A percentile compares a stretch with the other conserved stretches of the same genome.
Conservation (phyloP, 495 filamentous ascomycete species). For the Baudoinia panamericana region DNA sequence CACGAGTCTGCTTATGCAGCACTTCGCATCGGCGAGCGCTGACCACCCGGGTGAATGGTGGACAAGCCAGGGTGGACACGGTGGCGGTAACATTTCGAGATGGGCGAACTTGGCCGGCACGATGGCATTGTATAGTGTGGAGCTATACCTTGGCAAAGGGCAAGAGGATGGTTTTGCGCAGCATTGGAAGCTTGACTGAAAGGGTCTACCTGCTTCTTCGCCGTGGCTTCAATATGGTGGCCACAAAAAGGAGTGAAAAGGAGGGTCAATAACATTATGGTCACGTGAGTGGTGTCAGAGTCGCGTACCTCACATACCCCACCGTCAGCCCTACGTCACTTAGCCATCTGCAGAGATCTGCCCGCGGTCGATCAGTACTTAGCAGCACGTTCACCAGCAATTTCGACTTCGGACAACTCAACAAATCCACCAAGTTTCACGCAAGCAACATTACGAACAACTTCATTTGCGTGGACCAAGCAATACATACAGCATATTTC, state of each 20-base stretch:
- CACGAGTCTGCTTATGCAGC: conserved; percentile 91
- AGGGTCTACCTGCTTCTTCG: neutral
- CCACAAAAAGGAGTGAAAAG: too few species aligned
- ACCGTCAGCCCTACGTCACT: too few species aligned
- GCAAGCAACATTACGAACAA: too few species aligned
- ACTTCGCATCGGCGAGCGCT: conserved; percentile 61
- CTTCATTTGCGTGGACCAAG: too few species aligned
- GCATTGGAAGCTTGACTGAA: conserved; percentile 93
- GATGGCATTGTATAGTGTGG: conserved; percentile 78
- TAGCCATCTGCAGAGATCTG: too few species aligned
- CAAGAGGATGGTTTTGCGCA: conserved; percentile 56
- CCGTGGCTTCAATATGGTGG: neutral
- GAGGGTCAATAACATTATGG: too few species aligned
- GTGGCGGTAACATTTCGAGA: conserved; percentile 74
- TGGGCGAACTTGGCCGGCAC: conserved; percentile 86
- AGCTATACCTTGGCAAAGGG: conserved; percentile 70
- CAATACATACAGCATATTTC: too few species aligned
- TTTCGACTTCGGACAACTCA: too few species aligned
- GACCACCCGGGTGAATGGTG: conserved; percentile 66
- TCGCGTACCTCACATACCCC: neutral
- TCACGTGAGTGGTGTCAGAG: too few species aligned
- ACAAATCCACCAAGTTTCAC: too few species aligned
- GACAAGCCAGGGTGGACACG: conserved; percentile 63
- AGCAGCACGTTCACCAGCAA: too few species aligned
- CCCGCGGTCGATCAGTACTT: too few species aligned